phyloP scores from a whole-genome alignment of 495 filamentous ascomycete genomes.

The Penicillium daleae region DNA sequence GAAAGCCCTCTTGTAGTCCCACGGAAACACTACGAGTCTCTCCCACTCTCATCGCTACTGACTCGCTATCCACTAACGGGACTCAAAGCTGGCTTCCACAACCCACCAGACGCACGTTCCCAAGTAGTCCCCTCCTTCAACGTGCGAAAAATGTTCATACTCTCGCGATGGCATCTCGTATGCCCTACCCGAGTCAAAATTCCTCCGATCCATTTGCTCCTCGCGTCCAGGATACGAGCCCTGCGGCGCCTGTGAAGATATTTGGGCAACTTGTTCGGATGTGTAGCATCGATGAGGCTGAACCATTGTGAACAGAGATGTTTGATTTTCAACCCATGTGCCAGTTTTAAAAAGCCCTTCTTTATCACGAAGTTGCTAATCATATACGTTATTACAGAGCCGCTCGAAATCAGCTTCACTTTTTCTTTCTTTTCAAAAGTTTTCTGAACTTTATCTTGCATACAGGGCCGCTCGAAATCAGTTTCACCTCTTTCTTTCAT shows the following conservation, averaged over 20 bases:
- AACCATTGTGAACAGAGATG: neutral
- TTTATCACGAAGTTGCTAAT: neutral
- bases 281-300: neutral
- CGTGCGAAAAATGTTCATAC: neutral
- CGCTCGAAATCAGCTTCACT: conserved; percentile 29
- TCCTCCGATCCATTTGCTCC: neutral
- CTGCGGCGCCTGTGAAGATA: conserved; percentile 8
- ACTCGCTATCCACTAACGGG: conserved; percentile 5
- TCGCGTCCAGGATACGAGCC: neutral
- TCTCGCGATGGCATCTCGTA: neutral
- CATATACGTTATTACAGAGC: conserved; percentile 9
- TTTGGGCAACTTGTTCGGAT: conserved; percentile 25
- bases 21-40: conserved; percentile 1
- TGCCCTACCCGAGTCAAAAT: neutral
- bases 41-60: conserved; percentile 1
- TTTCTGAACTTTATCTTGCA: conserved; percentile 21
- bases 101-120: neutral
- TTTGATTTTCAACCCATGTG: neutral
- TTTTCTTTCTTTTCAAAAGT: conserved; percentile 18
- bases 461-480: too few relatives aligned
- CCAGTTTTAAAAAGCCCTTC: neutral
- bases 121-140: neutral
- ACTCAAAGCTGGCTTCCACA: conserved; percentile 24
- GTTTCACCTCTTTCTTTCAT: too few relatives aligned
- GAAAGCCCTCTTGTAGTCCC: conserved; percentile 5